Percentiles rank a stretch among this genome's conserved stretches.
These are phyloP conservation scores for Alisma plantagoaquatica DNA, from an alignment of 106 monocot species.

Conservation along the genomic window DNA sequence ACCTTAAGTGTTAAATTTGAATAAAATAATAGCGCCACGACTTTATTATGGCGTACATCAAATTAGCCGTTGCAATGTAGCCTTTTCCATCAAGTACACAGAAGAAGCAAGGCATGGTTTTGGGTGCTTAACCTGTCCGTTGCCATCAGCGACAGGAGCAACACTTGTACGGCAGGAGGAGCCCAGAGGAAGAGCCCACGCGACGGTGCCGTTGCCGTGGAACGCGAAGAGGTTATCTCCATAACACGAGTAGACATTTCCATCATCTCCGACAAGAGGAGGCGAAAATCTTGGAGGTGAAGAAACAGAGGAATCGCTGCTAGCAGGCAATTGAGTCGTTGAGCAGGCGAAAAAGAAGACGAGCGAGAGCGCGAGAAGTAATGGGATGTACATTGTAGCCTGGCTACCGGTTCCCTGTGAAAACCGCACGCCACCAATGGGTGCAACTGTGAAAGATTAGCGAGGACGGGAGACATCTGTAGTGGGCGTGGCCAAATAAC, in stretches of 20 bases:
- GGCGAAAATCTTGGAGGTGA: constrained; percentile 24
- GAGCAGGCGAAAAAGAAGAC: neutral
- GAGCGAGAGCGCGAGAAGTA: neutral
- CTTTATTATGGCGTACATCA: too few relatives aligned
- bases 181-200: constrained; percentile 56
- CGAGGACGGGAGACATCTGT: too few relatives aligned
- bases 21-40: too few relatives aligned
- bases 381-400: too few relatives aligned
- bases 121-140: constrained; percentile 27
- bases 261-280: constrained; percentile 50
- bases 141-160: constrained; percentile 41
- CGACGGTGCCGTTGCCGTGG: constrained; percentile 41
- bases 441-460: too few relatives aligned
- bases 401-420: too few relatives aligned
- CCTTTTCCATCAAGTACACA: neutral
- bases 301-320: too few relatives aligned
- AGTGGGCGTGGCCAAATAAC: too few relatives aligned
- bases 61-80: too few relatives aligned
- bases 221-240: constrained; percentile 51
- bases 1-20: too few relatives aligned
- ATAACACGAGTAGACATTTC: constrained; percentile 59
- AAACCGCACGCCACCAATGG: too few relatives aligned
- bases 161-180: constrained; percentile 44
- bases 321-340: too few relatives aligned
- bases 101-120: neutral